Evolutionary conservation across 352 stramenopile species (phyloP), one percentile per base, ranked within the genome.

Genomic region (Globisporangium spinosum): DNA sequence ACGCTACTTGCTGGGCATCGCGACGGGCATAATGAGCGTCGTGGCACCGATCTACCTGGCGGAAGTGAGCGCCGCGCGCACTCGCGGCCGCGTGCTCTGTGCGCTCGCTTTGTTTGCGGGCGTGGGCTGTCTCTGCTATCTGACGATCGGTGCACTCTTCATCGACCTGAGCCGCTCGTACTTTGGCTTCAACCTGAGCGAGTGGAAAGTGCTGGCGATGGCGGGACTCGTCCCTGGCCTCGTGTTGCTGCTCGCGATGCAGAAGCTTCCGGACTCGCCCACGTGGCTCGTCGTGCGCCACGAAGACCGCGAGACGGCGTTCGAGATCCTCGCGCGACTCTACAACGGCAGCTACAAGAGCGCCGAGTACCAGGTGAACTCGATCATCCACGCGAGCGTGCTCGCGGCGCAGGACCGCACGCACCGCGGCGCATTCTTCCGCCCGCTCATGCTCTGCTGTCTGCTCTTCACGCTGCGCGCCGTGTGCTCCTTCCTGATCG

Each of bases 271-370:
- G 0, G 87, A 92, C 66, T 92, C 85, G n/a, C 85, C 85, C 2
- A 89, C 87, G 64, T 95, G 82, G 84, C 82, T 95, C 63, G 72
- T 95, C 27, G 65, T 82, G 3, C 82, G 78, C 55, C 85, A 93
- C 59, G 77, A 91, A 54, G 87, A 95, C 72, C 82, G 76, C 22
- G 76, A 88, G 56, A 70, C 78, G n/a, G 77, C 85, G 1, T 91
- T 90, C 58, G 68, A 78, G 56, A 76, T 95, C 25, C 78, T 89
- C 35, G 77, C 76, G 17, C 71, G 75, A 59, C 76, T 95, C 8
- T 89, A 83, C 63, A 70, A 77, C 38, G 64, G 75, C 6, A 71
- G 86, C 64, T 80, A 84, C 62, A 69, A 76, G 22, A 77, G 75
- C 49, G 87, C 85, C 2, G 85, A 94, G 60, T 71, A 83, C 47